Base-by-base conservation (phyloP, 768 basidiomycete genomes). In the Hypsizygus marmoreus region DNA sequence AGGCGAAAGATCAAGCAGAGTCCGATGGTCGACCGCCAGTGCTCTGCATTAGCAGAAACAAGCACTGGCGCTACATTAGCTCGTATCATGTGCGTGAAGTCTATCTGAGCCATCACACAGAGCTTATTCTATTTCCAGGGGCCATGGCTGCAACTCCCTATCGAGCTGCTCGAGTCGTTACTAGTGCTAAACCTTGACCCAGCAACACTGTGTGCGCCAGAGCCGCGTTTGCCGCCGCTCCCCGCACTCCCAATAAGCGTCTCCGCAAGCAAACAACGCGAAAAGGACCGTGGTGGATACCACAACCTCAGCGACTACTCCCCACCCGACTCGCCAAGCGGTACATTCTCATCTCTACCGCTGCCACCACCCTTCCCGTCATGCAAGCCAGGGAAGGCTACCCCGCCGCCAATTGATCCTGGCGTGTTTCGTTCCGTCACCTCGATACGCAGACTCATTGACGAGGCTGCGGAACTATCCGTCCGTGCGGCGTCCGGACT, bases 21-120 rank as follows among this genome's bases (percentile, higher is more conserved):
- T 65, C 67, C 22, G 77, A 78, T 22, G 69, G 70, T 26, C 78
- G 79, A 34, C 81, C 81, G 12, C 76, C 84, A 0, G 81, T 87
- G 26, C 76, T 94, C 3, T 89, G 87, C 63, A 94, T 95, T 57
- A 90, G 87, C 68, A 80, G 92, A 54, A 93, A 94, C 71, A 95
- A 95, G 65, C 92, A 95, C 59, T 93, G 91, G 92, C 81, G 84
- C 22, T 93, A 92, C 59, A 93, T 94, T 68, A 91, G 88, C 67
- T 91, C 91, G 17, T 92, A 89, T 63, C 89, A 91, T 64, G 90
- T 91, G 69, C 49, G 85, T 82, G 36, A 43, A 26, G 47, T 39
- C 20, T 25, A 20, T 22, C 35, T 26, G 42, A 39, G 52, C 16
- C 31, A 29, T 35, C 40, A 57, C 30, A 48, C 45, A 14, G 26